Evolutionary conservation across 257 asterid genomes (phyloP), one percentile per base, ranked within the genome.

Genomic region (Marsdenia floribunda): DNA sequence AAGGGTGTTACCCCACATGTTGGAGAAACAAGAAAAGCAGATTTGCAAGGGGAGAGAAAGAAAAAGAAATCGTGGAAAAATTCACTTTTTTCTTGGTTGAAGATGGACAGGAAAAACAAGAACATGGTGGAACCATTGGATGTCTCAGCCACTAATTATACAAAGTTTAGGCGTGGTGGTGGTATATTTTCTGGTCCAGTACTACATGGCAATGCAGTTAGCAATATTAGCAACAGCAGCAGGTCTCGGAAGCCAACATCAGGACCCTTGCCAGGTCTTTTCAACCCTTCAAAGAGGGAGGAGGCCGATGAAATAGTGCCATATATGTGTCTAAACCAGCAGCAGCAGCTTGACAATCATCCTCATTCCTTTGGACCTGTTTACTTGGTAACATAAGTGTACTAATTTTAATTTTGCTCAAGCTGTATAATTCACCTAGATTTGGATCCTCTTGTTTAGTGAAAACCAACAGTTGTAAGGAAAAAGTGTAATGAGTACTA

Each of bases 351-450:
- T 63, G 80, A 79, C 67, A 76, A 66, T 52, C 68, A 85, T 80
- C 82, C 80, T 83, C 90, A 80, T 67, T 80, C 90, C 46, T 88
- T 84, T 78, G 96, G 98, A 71, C 97, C 96, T 76, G 80, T 91
- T 82, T 93, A 91, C 75, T 76, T 88, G 79, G 98, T 93, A 14
- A 87, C 97, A 40, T 90, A 87, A 84, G 33, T 52, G 63, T 3
- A 21, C 0, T 19, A 29, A 14, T 60, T 18, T 19, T 3, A 13
- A 12, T 7, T 14, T 14, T 1, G 13, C 16, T 19, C 68, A 54
- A 72, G 49, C 54, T 55, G 67, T 44, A 29, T 44, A 44, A 10
- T 73, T 59, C 58, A 21, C 33, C 14, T 46, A 26, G 37, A 12
- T 46, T 73, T 46, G 15, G 49, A 33, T 29, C 2, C 5, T 71